Conservation (phyloP, 2,329 filamentous ascomycete species). For the Berkeleyomyces rouxiae region DNA sequence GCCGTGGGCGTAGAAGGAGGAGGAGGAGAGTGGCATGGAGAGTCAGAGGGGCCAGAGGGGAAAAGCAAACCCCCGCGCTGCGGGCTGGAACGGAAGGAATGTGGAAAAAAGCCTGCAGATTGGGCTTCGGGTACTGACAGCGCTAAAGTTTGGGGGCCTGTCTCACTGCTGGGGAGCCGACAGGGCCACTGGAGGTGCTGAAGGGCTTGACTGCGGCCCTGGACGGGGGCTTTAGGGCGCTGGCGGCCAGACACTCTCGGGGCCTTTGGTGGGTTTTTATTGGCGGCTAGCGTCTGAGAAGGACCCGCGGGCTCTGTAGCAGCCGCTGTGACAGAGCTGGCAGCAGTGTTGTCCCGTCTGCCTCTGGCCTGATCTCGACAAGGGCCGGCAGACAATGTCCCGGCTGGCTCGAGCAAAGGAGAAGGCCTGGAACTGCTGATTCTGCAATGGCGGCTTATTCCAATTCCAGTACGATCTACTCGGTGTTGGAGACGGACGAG, state of each 20-base stretch:
- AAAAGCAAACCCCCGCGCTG: not conserved
- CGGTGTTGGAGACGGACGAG: not conserved
- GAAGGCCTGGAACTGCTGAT: not conserved
- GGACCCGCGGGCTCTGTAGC: not conserved
- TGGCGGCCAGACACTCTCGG: not conserved
- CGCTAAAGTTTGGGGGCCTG: not conserved
- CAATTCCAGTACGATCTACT: not conserved
- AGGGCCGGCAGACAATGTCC: not conserved
- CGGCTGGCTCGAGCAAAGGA: not conserved
- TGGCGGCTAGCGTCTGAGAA: not conserved
- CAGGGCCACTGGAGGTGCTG: not conserved
- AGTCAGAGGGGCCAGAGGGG: not conserved
- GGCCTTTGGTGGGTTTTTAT: not conserved
- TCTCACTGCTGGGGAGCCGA: not conserved
- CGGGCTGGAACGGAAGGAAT: conserved; percentile 10
- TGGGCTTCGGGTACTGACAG: not conserved
- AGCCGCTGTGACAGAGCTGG: not conserved
- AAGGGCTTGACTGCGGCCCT: not conserved
- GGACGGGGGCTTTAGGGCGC: not conserved
- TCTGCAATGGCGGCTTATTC: not conserved
- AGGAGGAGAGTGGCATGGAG: not conserved
- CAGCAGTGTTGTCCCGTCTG: not conserved
- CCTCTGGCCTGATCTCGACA: not conserved
- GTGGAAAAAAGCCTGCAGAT: conserved; percentile 7
- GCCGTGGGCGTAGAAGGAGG: not conserved